phyloP scores from a whole-genome alignment of 805 yeast species.

The Candida khao-thaluensis region DNA sequence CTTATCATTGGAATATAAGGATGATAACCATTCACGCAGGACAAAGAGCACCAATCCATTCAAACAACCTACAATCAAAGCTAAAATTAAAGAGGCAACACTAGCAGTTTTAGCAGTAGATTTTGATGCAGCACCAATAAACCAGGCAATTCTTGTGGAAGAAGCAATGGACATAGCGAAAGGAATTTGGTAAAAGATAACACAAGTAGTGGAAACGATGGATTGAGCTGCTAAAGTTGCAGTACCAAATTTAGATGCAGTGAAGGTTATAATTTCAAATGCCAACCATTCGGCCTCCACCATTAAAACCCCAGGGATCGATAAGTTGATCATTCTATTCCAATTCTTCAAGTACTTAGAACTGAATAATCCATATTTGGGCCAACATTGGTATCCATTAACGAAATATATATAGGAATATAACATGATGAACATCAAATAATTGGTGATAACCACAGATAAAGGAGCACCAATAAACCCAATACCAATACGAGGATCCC shows the following conservation, averaged over 20 bases:
- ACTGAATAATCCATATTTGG: conserved; percentile 26
- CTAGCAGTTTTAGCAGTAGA: conserved; percentile 37
- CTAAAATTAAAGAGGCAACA: conserved; percentile 33
- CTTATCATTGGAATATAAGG: conserved; percentile 41
- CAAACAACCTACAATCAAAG: conserved; percentile 34
- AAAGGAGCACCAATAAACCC: conserved; percentile 80
- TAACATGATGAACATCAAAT: conserved; percentile 64
- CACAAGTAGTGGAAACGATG: conserved; percentile 66
- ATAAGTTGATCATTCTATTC: conserved; percentile 60
- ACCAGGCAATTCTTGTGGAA: conserved; percentile 75
- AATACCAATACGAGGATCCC: conserved; percentile 53
- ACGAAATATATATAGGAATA: conserved; percentile 44
- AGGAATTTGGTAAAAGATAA: conserved; percentile 69
- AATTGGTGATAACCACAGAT: conserved; percentile 68
- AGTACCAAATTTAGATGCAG: conserved; percentile 68
- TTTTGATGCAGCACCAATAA: conserved; percentile 61
- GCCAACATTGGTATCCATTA: conserved; percentile 48
- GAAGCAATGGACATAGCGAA: conserved; percentile 75
- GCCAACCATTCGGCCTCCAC: conserved; percentile 79
- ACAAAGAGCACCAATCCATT: conserved; percentile 38
- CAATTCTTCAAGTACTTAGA: conserved; percentile 48
- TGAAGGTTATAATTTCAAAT: conserved; percentile 69
- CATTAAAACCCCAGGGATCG: conserved; percentile 74
- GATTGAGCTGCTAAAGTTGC: conserved; percentile 71
- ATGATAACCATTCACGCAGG: conserved; percentile 38